Conservation (phyloP, 352 stramenopile species). For the Ophiocytium majus region DNA sequence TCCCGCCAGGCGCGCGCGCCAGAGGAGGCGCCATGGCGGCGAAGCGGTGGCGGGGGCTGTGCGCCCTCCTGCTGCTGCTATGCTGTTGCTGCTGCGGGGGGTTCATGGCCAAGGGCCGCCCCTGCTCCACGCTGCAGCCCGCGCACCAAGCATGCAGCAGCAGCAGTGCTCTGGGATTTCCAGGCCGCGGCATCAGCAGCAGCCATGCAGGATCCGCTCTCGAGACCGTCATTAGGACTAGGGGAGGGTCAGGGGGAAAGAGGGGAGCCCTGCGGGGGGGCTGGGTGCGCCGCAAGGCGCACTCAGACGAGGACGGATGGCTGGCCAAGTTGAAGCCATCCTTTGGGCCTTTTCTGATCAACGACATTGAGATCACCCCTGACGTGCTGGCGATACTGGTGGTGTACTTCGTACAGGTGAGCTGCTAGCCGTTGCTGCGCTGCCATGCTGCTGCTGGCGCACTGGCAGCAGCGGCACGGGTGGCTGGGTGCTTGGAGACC, state of each 20-base stretch:
- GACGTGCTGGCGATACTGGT: constrained; percentile 56
- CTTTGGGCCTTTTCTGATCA: background rate
- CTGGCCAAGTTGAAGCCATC: background rate
- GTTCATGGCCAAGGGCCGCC: background rate
- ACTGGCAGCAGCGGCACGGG: too few relatives aligned
- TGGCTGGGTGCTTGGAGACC: too few relatives aligned
- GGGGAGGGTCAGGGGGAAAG: background rate
- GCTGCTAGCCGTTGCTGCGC: too few relatives aligned
- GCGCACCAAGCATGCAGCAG: background rate
- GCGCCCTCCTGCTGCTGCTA: too few relatives aligned
- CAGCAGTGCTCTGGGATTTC: background rate
- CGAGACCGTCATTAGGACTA: constrained; percentile 1
- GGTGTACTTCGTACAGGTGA: constrained; percentile 57
- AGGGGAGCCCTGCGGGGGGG: background rate
- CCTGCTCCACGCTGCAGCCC: background rate
- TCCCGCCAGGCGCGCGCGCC: too few relatives aligned
- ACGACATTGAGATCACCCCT: constrained; percentile 45
- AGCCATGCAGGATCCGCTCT: too few relatives aligned
- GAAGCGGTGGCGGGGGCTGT: too few relatives aligned
- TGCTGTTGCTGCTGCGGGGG: background rate
- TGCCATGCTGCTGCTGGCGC: too few relatives aligned
- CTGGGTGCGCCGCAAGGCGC: background rate
- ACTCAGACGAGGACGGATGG: background rate
- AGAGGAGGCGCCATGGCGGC: too few relatives aligned
- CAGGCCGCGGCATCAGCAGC: too few relatives aligned